These are phyloP conservation scores for Apophysomyces trapeziformis DNA, from an alignment of 371 early-diverging fungal species.

Conservation along the genomic window DNA sequence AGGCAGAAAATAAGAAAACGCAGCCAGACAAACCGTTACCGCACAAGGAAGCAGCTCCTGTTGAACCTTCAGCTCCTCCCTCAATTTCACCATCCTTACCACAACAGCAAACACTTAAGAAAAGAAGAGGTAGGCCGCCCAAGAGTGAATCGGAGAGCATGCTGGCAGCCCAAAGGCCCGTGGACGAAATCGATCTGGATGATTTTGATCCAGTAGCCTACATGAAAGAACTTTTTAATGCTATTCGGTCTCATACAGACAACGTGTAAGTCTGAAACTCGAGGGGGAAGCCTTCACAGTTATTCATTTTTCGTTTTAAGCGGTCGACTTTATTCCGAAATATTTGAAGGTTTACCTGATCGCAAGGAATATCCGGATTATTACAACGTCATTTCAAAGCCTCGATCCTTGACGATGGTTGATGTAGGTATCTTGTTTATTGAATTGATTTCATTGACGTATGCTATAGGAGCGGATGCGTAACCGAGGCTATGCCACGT, in stretches of 20 bases:
- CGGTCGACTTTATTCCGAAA: conserved; percentile 69
- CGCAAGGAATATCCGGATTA: conserved; percentile 88
- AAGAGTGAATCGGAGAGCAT: conserved; percentile 44
- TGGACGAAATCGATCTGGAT: conserved; percentile 35
- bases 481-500: conserved; percentile 55
- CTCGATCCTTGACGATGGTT: conserved; percentile 65
- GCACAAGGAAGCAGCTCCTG: background rate
- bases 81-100: background rate
- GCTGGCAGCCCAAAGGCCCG: conserved; percentile 28
- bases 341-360: conserved; percentile 82
- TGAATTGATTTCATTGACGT: background rate
- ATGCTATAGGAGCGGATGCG: conserved; percentile 53
- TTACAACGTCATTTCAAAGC: conserved; percentile 82
- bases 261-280: conserved; percentile 34
- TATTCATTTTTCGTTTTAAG: conserved; percentile 28
- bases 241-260: conserved; percentile 45
- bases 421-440: conserved; percentile 32
- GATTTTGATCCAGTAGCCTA: conserved; percentile 44
- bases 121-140: conserved; percentile 49
- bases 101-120: conserved; percentile 26
- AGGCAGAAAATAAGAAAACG: conserved; percentile 4
- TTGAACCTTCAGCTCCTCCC: background rate
- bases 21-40: background rate
- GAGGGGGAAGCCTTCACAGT: background rate
- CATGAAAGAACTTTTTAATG: conserved; percentile 47